Conservation (phyloP, 2,329 filamentous ascomycete species). For the Trichophyton rubrum region DNA sequence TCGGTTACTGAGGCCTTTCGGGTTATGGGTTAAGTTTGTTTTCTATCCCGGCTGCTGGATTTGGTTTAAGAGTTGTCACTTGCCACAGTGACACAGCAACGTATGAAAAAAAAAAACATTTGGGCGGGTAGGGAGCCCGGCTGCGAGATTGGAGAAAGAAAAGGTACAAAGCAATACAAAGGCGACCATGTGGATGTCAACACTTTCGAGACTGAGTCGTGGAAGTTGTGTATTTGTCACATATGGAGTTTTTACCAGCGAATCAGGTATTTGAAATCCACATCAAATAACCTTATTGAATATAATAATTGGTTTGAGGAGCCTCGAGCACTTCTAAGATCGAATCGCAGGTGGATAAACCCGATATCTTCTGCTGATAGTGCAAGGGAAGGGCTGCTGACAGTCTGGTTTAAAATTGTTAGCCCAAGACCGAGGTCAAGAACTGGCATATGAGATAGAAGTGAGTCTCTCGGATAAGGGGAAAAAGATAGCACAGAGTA, state of each 20-base stretch:
- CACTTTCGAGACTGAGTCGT: background rate
- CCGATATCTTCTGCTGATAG: background rate
- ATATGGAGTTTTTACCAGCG: background rate
- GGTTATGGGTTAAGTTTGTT: background rate
- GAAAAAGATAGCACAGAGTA: background rate
- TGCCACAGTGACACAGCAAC: background rate
- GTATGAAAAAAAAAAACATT: background rate
- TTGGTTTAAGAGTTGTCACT: background rate
- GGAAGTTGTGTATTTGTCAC: background rate
- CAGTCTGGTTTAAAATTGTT: background rate
- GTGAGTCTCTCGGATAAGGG: background rate
- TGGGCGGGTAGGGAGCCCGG: background rate
- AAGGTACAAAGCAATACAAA: background rate
- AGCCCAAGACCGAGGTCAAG: background rate
- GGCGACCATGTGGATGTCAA: conserved; percentile 2
- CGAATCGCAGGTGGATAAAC: background rate
- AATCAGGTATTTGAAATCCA: background rate
- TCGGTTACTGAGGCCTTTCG: background rate
- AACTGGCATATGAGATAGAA: background rate
- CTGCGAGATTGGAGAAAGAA: background rate
- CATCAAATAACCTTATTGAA: background rate
- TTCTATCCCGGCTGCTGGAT: background rate
- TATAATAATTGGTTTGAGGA: background rate
- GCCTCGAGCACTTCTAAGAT: background rate
- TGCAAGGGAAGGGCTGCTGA: background rate